Base-by-base conservation (phyloP, 345 rosid genomes). In the Eucalyptus marginata region DNA sequence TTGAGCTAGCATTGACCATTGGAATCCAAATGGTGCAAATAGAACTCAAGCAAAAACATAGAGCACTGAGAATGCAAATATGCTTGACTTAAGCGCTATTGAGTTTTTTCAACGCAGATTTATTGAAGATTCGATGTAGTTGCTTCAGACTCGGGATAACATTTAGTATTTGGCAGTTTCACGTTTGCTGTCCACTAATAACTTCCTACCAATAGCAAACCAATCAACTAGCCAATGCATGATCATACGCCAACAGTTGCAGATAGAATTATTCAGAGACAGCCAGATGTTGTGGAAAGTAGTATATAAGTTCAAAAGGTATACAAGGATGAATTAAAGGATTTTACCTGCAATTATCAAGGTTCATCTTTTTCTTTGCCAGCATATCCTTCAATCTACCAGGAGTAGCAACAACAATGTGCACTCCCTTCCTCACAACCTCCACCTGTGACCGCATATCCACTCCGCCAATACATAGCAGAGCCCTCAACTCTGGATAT, bases 361-460 rank as follows among this genome's bases (percentile, higher is more conserved):
- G 91, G 92, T 64, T 97, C 99, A 96, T 96, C 91, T 96, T 96
- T 89, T 96, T 97, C 95, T 96, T 97, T 43, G 99, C 97, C 27
- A 96, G 95, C 99, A 97, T 94, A 90, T 97, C 99, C 94, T 97
- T 97, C 91, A 97, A 92, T 89, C 98, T 96, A 87, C 99, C 99
- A 49, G 99, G 99, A 56, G 99, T 97, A 13, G 99, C 99, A 88
- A 97, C 96, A 90, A 97, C 99, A 47, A 96, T 96, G 85, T 95
- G 99, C 58, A 97, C 99, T 86, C 97, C 99, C 92, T 91, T 96
- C 93, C 95, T 96, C 83, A 96, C 97, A 87, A 96, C 91, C 88
- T 96, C 99, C 93, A 97, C 91, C 94, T 97, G 98, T 6, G 97
- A 94, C 88, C 96, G 93, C 99, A 96, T 97, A 92, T 97, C 99